Evolutionary conservation across 2,329 filamentous ascomycete genomes (phyloP).

Genomic region (Colletotrichum tanaceti): DNA sequence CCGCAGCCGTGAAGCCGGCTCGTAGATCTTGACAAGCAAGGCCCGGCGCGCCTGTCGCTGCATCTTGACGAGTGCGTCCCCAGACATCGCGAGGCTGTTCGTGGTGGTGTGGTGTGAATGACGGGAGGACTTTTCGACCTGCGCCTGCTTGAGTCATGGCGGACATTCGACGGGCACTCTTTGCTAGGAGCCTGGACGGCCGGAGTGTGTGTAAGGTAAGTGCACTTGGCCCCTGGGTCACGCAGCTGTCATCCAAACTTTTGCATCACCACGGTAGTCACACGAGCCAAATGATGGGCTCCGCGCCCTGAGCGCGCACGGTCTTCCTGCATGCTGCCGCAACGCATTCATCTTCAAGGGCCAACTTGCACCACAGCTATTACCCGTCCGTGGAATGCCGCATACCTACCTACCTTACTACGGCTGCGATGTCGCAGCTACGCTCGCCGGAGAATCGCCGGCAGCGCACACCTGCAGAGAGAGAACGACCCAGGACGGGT

Average conservation of each 20-base stretch:
- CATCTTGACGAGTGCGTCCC: background rate
- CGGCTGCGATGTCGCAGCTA: background rate
- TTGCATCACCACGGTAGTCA: conserved; percentile 4
- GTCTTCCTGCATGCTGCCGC: background rate
- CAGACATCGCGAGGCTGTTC: background rate
- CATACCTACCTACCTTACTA: too few relatives aligned
- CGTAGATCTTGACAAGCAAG: conserved; percentile 34
- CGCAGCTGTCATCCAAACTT: background rate
- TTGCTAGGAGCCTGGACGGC: background rate
- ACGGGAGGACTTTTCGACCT: background rate
- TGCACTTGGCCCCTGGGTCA: too few relatives aligned
- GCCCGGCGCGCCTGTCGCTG: conserved; percentile 20
- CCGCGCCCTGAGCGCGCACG: conserved; percentile 13
- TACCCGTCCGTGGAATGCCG: background rate
- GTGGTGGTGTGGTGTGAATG: background rate
- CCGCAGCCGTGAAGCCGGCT: conserved; percentile 19
- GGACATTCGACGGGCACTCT: background rate
- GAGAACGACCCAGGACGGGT: background rate
- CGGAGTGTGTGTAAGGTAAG: too few relatives aligned
- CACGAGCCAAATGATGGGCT: conserved; percentile 2
- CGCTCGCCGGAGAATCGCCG: background rate
- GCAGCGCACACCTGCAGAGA: background rate
- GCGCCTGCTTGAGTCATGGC: background rate
- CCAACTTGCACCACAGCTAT: background rate
- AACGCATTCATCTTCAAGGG: background rate